Evolutionary conservation across 1,284 basidiomycete genomes (phyloP).

Genomic region (Pterula multifida): DNA sequence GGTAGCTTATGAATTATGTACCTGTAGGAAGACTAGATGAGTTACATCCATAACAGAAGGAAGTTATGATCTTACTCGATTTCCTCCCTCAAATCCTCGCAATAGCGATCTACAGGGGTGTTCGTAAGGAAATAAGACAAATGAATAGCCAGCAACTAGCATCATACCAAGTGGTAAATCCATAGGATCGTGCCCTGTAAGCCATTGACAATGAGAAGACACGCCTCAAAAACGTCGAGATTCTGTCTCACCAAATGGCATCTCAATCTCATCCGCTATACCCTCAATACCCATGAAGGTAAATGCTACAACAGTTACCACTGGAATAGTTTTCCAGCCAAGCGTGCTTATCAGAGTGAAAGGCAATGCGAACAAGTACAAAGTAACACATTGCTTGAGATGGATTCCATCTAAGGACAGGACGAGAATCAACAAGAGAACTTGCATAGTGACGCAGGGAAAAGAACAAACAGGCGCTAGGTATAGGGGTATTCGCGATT

Average conservation of each 20-base stretch:
- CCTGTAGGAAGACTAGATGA: constrained; percentile 23
- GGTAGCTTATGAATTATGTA: constrained; percentile 70
- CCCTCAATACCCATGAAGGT: constrained; percentile 91
- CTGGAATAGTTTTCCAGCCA: constrained; percentile 72
- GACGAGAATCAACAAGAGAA: constrained; percentile 1
- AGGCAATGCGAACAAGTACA: constrained; percentile 81
- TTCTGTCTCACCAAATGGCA: constrained; percentile 64
- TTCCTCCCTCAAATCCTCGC: constrained; percentile 76
- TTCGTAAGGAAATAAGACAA: neutral
- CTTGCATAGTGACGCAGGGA: neutral
- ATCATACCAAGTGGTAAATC: constrained; percentile 68
- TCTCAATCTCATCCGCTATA: constrained; percentile 85
- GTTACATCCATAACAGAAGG: constrained; percentile 7
- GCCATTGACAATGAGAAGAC: too few species aligned
- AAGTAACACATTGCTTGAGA: constrained; percentile 84
- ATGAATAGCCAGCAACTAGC: constrained; percentile 9
- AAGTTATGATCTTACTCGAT: constrained; percentile 43
- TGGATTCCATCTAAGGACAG: constrained; percentile 59
- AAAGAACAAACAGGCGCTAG: constrained; percentile 47
- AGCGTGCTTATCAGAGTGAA: constrained; percentile 72
- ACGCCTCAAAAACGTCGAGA: neutral
- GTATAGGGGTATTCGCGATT: constrained; percentile 75
- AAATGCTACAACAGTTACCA: constrained; percentile 76
- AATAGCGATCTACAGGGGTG: constrained; percentile 58
- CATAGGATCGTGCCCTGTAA: too few species aligned